Conservation (phyloP, 164 flowering plant genomes). For the Chimonanthus praecox region DNA sequence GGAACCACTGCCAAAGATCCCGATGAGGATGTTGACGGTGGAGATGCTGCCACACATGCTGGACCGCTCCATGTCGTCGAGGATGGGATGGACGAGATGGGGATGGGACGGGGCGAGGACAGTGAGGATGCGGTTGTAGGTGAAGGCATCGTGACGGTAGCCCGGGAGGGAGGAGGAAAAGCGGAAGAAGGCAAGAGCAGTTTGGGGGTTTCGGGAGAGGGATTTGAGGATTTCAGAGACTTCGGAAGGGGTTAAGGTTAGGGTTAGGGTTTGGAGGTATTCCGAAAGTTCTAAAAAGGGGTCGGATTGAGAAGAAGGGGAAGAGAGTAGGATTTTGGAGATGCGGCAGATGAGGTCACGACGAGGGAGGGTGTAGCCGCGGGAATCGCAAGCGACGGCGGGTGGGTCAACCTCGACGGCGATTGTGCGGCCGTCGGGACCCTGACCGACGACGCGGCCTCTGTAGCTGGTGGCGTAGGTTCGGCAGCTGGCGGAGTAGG, state of each 20-base stretch:
- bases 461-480: conserved; percentile 77
- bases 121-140: conserved; percentile 65
- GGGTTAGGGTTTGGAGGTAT: conserved; percentile 46
- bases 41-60: conserved; percentile 60
- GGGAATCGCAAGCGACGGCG: conserved; percentile 34
- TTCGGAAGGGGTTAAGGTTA: conserved; percentile 60
- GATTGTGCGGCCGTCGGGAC: conserved; percentile 47
- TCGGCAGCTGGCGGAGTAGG: conserved; percentile 25
- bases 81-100: conserved; percentile 26
- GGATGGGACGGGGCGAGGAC: conserved; percentile 38
- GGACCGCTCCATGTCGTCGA: conserved; percentile 53
- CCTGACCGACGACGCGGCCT: conserved; percentile 41
- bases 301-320: conserved; percentile 20
- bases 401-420: conserved; percentile 45
- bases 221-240: conserved; percentile 59
- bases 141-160: conserved; percentile 66
- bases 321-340: conserved; percentile 44
- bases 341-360: conserved; percentile 71
- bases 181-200: conserved; percentile 64
- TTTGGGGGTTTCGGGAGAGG: conserved; percentile 60
- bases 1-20: conserved; percentile 34
- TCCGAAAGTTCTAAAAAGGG: conserved; percentile 46
- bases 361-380: conserved; percentile 82
- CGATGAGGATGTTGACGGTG: conserved; percentile 71
- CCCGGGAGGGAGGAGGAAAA: conserved; percentile 43